Conservation (phyloP, 192 early-diverging fungal species). For the Funneliformis geosporum region DNA sequence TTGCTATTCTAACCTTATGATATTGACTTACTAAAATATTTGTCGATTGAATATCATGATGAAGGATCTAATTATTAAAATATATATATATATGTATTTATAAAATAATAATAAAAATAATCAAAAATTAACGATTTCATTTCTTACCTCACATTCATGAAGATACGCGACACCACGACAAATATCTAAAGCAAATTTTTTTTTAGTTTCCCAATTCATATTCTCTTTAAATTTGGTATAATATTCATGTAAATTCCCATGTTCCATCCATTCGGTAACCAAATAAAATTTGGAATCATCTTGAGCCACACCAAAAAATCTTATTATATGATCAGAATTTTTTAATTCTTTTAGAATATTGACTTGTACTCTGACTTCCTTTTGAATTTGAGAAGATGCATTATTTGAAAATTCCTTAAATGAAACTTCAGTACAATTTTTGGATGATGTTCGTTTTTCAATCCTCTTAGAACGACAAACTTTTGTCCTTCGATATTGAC, state of each 20-base stretch:
- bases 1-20: constrained; percentile 10
- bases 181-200: constrained; percentile 41
- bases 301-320: constrained; percentile 10
- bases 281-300: constrained; percentile 37
- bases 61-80: constrained; percentile 2
- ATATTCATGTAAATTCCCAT: constrained; percentile 44
- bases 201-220: constrained; percentile 29
- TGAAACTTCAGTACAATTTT: too few species aligned
- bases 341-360: constrained; percentile 25
- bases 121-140: not conserved
- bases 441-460: too few species aligned
- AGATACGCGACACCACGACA: constrained; percentile 41
- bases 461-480: too few species aligned
- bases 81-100: too few species aligned
- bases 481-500: too few species aligned
- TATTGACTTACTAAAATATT: not conserved
- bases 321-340: not conserved
- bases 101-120: too few species aligned
- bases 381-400: not conserved
- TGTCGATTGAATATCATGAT: constrained; percentile 17
- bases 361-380: not conserved
- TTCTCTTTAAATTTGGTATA: constrained; percentile 29
- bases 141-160: constrained; percentile 20
- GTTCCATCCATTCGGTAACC: constrained; percentile 42
- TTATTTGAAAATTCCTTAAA: too few species aligned